Percentiles rank a stretch among this genome's conserved stretches.
Conservation (phyloP, 1,284 basidiomycete species). For the Moniliella sp. region DNA sequence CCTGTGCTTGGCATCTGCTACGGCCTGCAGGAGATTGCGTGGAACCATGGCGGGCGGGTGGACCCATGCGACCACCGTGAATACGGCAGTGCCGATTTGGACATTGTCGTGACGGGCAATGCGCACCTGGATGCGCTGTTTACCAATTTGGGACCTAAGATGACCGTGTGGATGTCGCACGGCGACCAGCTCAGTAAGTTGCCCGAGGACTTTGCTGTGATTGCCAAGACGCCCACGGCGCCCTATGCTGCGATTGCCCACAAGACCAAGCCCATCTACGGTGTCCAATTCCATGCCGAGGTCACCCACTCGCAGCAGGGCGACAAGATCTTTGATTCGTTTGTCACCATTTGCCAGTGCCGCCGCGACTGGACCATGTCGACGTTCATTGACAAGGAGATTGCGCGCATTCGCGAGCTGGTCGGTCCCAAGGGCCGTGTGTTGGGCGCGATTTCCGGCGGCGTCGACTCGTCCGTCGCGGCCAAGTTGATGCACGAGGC, state of each 20-base stretch:
- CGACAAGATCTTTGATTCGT: slow-evolving; percentile 70
- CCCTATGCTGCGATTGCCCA: slow-evolving; percentile 87
- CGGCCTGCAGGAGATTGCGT: slow-evolving; percentile 93
- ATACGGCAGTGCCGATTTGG: slow-evolving; percentile 72
- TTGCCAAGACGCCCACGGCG: slow-evolving; percentile 66
- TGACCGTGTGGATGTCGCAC: slow-evolving; percentile 88
- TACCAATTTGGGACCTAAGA: slow-evolving; percentile 56
- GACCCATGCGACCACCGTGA: slow-evolving; percentile 74
- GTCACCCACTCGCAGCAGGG: slow-evolving; percentile 83
- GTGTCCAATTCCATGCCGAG: slow-evolving; percentile 97
- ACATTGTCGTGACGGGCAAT: slow-evolving; percentile 49
- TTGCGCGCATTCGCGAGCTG: slow-evolving; percentile 74
- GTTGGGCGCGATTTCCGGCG: slow-evolving; percentile 89
- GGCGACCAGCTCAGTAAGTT: slow-evolving; percentile 72
- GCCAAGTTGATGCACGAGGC: slow-evolving; percentile 99
- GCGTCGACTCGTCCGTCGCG: slow-evolving; percentile 91
- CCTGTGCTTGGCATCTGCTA: slow-evolving; percentile 95
- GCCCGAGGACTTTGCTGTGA: slow-evolving; percentile 64
- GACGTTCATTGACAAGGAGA: slow-evolving; percentile 95
- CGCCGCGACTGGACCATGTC: slow-evolving; percentile 86
- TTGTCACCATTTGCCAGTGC: slow-evolving; percentile 65
- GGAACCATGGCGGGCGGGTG: slow-evolving; percentile 66
- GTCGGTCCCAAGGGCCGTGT: slow-evolving; percentile 85
- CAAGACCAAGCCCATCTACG: slow-evolving; percentile 68
- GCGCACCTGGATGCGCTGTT: slow-evolving; percentile 51